Evolutionary conservation across 169 alveolate species (phyloP).

Genomic region (Plasmodium gonderi): DNA sequence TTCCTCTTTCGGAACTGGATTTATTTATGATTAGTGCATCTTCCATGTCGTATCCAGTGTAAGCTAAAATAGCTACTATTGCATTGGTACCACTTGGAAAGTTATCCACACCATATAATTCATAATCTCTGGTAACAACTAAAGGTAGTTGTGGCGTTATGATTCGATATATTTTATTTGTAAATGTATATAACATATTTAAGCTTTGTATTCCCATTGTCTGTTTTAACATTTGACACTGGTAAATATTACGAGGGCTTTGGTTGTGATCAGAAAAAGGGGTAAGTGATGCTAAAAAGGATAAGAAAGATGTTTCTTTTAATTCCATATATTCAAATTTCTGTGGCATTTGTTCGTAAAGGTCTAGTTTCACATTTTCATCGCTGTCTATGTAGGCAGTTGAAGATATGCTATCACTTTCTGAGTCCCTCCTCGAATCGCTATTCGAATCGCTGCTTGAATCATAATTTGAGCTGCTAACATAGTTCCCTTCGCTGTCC

Average conservation of each 20-base stretch:
- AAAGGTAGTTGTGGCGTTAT: constrained; percentile 98
- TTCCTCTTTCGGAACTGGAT: constrained; percentile 99
- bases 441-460: constrained; percentile 18
- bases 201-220: constrained; percentile 99
- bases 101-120: constrained; percentile 94
- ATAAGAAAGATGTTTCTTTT: constrained; percentile 95
- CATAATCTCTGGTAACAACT: constrained; percentile 95
- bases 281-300: constrained; percentile 96
- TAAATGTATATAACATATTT: constrained; percentile 95
- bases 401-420: not conserved
- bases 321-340: constrained; percentile 96
- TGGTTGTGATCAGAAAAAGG: constrained; percentile 99
- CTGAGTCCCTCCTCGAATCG: not conserved
- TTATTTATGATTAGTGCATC: constrained; percentile 99
- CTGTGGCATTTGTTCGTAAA: constrained; percentile 86
- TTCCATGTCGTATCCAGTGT: constrained; percentile 99
- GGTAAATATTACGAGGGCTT: constrained; percentile 99
- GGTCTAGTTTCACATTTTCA: constrained; percentile 67
- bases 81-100: constrained; percentile 99
- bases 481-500: not conserved
- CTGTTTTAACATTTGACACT: constrained; percentile 99
- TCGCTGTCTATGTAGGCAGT: constrained; percentile 62
- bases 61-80: constrained; percentile 99
- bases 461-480: constrained; percentile 38
- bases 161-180: constrained; percentile 95